Evolutionary conservation across 2,329 filamentous ascomycete species (phyloP), one percentile per base, ranked within the genome.

Genomic region (Xylaria sp.): DNA sequence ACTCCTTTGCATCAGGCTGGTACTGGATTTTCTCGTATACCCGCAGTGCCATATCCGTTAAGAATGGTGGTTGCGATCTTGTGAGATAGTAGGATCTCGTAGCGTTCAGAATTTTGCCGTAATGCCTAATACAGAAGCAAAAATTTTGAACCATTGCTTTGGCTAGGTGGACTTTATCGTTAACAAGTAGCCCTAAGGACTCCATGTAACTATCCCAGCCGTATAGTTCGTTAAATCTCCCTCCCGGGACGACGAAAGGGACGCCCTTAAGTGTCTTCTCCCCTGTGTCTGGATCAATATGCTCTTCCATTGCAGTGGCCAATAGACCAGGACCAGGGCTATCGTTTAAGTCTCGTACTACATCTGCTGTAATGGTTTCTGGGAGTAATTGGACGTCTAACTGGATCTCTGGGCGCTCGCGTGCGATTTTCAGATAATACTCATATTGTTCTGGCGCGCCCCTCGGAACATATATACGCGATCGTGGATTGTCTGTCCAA

Each of bases 181-280:
- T 93, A 73, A 93, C 88, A 66, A 98, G 83, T 65, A 99, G 85
- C 20, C 96, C 96, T 2, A 98, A 84, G 5, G 95, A 96, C 78
- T 95, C 93, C 94, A 99, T 98, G 83, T 98, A 99, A 78, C 94
- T 97, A 80, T 99, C 96, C 96, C 96, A 99, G 53, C 95, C 95
- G 77, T 99, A 99, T 25, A 99, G 82, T 79, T 99, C 96, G 80
- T 99, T 99, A 89, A 99, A 99, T 33, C 96, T 89, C 27, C 96
- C 96, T 66, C 96, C 96, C 0, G 96, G 96, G 2, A 99, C 96
- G n/a, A 98, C 94, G 74, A 98, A 99, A 0, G 96, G 95, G 65
- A 96, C 85, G 2, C 96, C 96, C 39, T 86, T 85, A 45, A 96
- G 82, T 3, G 91, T 91, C 68, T 87, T 88, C 77, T 92, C 85